Base-by-base conservation (phyloP, 78 protist species). In the Dictyostelium purpureum region DNA sequence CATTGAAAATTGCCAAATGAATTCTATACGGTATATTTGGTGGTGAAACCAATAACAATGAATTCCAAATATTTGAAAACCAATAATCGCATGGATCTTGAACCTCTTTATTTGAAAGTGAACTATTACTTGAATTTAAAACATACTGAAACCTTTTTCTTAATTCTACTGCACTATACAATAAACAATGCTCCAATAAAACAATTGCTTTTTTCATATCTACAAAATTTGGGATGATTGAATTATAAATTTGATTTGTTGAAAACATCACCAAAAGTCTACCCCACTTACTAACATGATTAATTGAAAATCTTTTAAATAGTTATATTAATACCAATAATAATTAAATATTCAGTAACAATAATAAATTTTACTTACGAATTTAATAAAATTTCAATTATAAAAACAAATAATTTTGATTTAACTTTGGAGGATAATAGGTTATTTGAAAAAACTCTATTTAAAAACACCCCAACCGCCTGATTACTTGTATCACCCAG, bases 1-100 rank as follows among this genome's bases (percentile, higher is more conserved):
- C 18, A 43, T 85, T 70, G 18, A 56, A 85, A 28, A 85, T 33
- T 6, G 70, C 67, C 52, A 71, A 67, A n/a, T 85, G 92, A 6
- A 56, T 57, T 0, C 40, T 33, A 69, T 42, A 73, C 6, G 83
- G 75, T 18, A 85, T 85, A 0, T 5, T 19, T 31, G 40, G 52
- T 28, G 92, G 92, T 37, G 33, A 2, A 9, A 43, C n/a, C 6
- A 7, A 1, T 24, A 82, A 56, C 14, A 82, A 40, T 21, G 26
- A 18, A 4, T 26, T 35, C 92, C 92, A 85, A 24, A 85, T 28
- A 9, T 6, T 12, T 57, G 24, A 7, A 45, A 38, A 73, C 92
- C 92, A 85, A 73, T 59, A 85, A 6, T 24, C 49, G 16, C 85
- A 52, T 51, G 61, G 42, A 52, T 75, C 65, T 14, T n/a, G 2